Conservation (phyloP, 192 early-diverging fungal genomes). For the Backusella liffmaniae region DNA sequence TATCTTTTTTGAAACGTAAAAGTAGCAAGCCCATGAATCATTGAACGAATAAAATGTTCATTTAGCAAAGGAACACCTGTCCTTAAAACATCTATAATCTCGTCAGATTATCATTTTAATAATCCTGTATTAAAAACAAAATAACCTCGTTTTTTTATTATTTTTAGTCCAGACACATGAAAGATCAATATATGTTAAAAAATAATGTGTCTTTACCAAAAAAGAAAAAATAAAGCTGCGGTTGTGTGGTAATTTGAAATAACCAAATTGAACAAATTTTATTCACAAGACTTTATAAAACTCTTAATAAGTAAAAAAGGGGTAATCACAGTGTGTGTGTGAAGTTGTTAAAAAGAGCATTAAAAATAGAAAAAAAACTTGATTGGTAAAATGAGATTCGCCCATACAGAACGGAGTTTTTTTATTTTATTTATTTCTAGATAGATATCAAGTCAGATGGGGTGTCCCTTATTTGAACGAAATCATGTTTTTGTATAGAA, state of each 20-base stretch:
- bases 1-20: neutral
- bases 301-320: neutral
- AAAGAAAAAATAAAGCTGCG: neutral
- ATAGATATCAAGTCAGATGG: neutral
- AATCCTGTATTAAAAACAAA: neutral
- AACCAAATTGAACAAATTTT: neutral
- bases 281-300: neutral
- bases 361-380: slow-evolving; percentile 1
- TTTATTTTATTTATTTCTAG: too few species aligned
- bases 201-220: neutral
- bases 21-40: neutral
- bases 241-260: neutral
- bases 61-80: too few species aligned
- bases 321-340: neutral
- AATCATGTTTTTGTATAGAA: slow-evolving; percentile 6
- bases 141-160: neutral
- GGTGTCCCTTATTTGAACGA: neutral
- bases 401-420: neutral
- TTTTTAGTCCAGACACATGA: neutral
- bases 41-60: neutral
- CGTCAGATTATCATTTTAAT: neutral
- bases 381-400: neutral
- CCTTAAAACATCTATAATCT: too few species aligned
- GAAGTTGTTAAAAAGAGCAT: neutral
- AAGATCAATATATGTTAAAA: neutral